phyloP scores from a whole-genome alignment of 176 grass and related monocot genomes.

The Leersia perrieri region DNA sequence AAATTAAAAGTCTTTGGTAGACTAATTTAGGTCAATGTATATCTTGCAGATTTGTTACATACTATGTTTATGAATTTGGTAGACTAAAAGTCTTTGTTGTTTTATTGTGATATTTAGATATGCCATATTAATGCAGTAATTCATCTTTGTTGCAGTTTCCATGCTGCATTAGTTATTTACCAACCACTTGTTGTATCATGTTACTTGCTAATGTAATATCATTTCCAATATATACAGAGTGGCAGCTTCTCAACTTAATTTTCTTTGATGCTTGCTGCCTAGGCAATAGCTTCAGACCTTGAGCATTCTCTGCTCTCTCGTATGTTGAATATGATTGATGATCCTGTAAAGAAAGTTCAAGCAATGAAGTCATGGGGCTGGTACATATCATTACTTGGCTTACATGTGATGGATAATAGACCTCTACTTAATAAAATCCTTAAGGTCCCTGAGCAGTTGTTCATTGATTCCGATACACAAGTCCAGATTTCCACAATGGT shows the following conservation, averaged over 20 bases:
- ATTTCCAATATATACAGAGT: background rate
- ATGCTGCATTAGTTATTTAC: constrained; percentile 16
- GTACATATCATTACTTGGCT: constrained; percentile 70
- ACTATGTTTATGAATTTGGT: no score
- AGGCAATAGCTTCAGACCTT: constrained; percentile 63
- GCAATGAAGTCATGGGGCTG: constrained; percentile 81
- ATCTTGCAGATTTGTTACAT: background rate
- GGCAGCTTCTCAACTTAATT: background rate
- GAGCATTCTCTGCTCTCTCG: constrained; percentile 49
- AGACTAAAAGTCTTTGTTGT: background rate
- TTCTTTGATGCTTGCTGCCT: constrained; percentile 14
- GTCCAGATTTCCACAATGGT: constrained; percentile 74
- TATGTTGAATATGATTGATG: constrained; percentile 61
- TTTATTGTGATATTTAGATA: background rate
- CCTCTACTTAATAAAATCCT: constrained; percentile 78
- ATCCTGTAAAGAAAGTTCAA: constrained; percentile 68
- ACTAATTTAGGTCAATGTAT: background rate
- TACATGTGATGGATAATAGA: constrained; percentile 45
- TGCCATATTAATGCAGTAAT: background rate
- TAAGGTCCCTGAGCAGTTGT: constrained; percentile 67
- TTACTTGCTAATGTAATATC: constrained; percentile 1
- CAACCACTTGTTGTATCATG: background rate
- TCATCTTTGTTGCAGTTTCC: background rate
- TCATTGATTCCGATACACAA: constrained; percentile 64
- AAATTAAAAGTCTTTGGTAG: constrained; percentile 12